phyloP scores from a whole-genome alignment of 169 alveolate genomes.

The Plasmodium knowlesi region DNA sequence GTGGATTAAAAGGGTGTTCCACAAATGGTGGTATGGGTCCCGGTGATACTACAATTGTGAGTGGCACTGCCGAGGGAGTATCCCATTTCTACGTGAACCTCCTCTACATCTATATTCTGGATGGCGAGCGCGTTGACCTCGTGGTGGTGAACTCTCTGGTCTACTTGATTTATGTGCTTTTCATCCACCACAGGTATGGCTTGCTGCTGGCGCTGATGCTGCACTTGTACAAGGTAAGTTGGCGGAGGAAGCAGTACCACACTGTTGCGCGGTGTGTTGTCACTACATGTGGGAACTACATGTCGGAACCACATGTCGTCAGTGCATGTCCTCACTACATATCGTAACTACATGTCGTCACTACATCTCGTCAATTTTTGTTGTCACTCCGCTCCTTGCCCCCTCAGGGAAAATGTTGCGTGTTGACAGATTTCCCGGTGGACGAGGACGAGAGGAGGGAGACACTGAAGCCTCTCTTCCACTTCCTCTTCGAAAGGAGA shows the following conservation, averaged over 20 bases:
- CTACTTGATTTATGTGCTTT: constrained; percentile 40
- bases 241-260: too few species aligned
- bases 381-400: too few species aligned
- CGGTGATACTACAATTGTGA: neutral
- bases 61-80: neutral
- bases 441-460: constrained; percentile 53
- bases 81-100: neutral
- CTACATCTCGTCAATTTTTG: too few species aligned
- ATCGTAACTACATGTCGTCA: too few species aligned
- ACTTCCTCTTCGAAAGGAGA: constrained; percentile 33
- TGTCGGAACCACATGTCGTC: too few species aligned
- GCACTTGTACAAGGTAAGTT: constrained; percentile 40
- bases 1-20: neutral
- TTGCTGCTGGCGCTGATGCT: constrained; percentile 29
- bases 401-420: constrained; percentile 42
- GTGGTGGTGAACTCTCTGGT: constrained; percentile 31
- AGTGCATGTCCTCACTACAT: too few species aligned
- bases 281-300: too few species aligned
- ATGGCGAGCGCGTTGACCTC: constrained; percentile 13
- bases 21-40: neutral
- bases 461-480: constrained; percentile 10
- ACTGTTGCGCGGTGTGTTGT: too few species aligned
- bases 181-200: constrained; percentile 11
- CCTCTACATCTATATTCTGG: constrained; percentile 19
- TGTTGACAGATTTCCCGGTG: constrained; percentile 23